These are phyloP conservation scores for Escovopsis sp. DNA, from an alignment of 2,329 filamentous ascomycete genomes.

Conservation along the genomic window DNA sequence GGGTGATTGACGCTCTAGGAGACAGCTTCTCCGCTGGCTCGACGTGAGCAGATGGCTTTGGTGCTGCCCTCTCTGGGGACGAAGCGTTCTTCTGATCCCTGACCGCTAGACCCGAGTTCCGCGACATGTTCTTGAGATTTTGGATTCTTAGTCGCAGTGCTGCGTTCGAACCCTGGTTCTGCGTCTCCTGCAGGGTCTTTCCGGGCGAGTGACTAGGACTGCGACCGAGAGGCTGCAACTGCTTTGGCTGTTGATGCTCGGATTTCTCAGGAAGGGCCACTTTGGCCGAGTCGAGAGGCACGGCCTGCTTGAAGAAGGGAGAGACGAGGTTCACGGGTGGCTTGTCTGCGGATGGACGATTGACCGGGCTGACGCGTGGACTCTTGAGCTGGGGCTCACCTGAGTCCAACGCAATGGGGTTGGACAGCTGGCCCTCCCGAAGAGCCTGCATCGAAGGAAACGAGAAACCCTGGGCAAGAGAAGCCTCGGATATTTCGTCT, in stretches of 20 bases:
- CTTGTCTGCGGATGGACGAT: neutral
- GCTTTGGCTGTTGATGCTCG: neutral
- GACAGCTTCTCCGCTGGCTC: neutral
- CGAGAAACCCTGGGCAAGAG: conserved; percentile 6
- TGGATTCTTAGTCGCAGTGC: conserved; percentile 6
- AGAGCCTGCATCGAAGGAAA: conserved; percentile 6
- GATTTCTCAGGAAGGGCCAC: conserved; percentile 1
- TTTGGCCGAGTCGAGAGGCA: conserved; percentile 1
- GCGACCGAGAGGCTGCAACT: neutral
- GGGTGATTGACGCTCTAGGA: neutral
- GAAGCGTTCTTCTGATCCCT: neutral
- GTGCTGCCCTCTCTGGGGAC: neutral
- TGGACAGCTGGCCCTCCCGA: conserved; percentile 8
- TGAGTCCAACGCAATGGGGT: neutral
- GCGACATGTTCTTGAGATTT: conserved; percentile 5
- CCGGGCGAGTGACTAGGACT: neutral
- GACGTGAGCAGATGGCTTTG: neutral
- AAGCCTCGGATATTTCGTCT: conserved; percentile 5
- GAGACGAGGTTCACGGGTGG: neutral
- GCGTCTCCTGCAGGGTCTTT: neutral
- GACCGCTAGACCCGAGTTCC: neutral
- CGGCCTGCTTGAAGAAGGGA: neutral
- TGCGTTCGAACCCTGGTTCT: neutral
- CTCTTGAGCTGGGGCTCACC: neutral
- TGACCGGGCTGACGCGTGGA: neutral